Percentiles rank a stretch among this genome's conserved stretches.
Evolutionary conservation across 805 yeast genomes (phyloP).

Genomic region (Zygosaccharomyces pseudorouxii): DNA sequence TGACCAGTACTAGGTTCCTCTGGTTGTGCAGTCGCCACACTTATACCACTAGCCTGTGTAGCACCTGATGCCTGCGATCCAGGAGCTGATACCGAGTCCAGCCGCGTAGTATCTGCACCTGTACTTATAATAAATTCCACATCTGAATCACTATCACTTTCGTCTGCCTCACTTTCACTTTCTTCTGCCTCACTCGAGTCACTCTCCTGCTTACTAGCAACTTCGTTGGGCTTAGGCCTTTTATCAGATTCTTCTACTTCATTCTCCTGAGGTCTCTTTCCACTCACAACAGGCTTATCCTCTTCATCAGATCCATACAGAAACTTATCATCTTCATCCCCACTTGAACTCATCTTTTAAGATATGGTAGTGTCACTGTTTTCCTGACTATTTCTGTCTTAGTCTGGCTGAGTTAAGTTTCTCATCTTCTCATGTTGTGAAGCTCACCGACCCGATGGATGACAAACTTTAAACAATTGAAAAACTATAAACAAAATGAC

Average conservation of each 20-base stretch:
- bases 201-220: slow-evolving; percentile 26
- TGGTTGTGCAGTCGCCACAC: slow-evolving; percentile 7
- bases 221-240: slow-evolving; percentile 14
- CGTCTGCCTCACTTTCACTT: slow-evolving; percentile 42
- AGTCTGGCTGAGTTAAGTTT: background rate
- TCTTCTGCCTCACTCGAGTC: slow-evolving; percentile 44
- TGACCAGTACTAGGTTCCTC: slow-evolving; percentile 7
- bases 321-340: slow-evolving; percentile 35
- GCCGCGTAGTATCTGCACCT: slow-evolving; percentile 29
- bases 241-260: slow-evolving; percentile 13
- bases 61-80: slow-evolving; percentile 12
- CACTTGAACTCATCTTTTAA: slow-evolving; percentile 28
- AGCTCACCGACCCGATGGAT: background rate
- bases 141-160: slow-evolving; percentile 54
- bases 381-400: background rate
- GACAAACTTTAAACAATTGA: background rate
- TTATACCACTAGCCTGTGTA: slow-evolving; percentile 14
- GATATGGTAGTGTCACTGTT: background rate
- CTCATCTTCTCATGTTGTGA: background rate
- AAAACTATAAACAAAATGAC: background rate
- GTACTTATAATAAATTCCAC: slow-evolving; percentile 76
- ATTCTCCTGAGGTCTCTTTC: slow-evolving; percentile 20
- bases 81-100: slow-evolving; percentile 27
- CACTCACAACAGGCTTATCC: slow-evolving; percentile 10
- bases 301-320: slow-evolving; percentile 32